Evolutionary conservation across 306 rosid genomes (phyloP), one percentile per base, ranked within the genome.

Genomic region (Citrullus mucosospermus): DNA sequence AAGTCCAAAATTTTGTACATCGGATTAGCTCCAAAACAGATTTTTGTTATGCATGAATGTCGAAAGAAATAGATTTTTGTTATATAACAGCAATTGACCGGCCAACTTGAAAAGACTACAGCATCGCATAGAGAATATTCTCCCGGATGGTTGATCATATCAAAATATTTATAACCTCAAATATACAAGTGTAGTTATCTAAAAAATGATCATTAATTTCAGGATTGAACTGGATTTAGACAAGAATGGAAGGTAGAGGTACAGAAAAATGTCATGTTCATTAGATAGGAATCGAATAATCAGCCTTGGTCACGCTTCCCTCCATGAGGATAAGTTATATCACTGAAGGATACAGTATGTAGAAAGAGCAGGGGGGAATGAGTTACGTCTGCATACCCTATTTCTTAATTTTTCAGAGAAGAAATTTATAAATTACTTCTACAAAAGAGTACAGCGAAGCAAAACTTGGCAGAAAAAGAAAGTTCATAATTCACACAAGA

Each of bases 401-500:
- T 68, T 68, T 41, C 55, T 10, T 41, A 66, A 68, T n/a, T 68
- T n/a, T n/a, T 68, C 51, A 38, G 51, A 38, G 4, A 41, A 38
- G 25, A 36, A 16, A 36, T 66, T 18, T 41, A 1, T 11, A 44
- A 38, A 25, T 20, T 6, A 13, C 76, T 46, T 50, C 14, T 4
- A 50, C 3, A 48, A 70, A 11, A 48, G 30, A 46, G 57, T 22
- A 71, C 1, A 25, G 43, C 15, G 59, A 22, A 25, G 57, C 56
- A 71, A 50, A 48, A 46, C 18, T 5, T 48, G 9, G n/a, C 34
- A 55, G 8, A 55, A 58, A 58, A 65, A 9, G 6, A 17, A 22
- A 32, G 77, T 20, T 15, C 83, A 80, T 72, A 80, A 71, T 43
- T 43, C n/a, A 56, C 88, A 96, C 30, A 56, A 80, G 82, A 96